Conservation (phyloP, 1,284 basidiomycete species). For the Xerocomus amazonicus region DNA sequence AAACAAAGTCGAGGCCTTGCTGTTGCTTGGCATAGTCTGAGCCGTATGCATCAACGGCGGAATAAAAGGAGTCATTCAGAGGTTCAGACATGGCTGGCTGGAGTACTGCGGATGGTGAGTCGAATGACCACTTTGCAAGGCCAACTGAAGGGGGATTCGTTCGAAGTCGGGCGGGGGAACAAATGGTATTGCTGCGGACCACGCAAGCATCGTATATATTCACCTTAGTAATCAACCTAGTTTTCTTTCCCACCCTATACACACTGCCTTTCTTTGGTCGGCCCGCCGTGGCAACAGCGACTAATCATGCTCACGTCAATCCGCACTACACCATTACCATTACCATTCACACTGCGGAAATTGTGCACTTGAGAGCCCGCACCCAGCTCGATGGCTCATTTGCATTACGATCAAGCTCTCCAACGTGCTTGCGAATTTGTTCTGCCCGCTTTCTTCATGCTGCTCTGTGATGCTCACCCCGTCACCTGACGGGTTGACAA, state of each 20-base stretch:
- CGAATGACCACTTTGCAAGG: conserved; percentile 13
- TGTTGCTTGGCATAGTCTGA: conserved; percentile 37
- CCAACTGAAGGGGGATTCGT: too few species aligned
- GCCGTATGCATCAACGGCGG: conserved; percentile 35
- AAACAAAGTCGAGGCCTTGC: conserved; percentile 60
- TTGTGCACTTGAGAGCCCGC: conserved; percentile 1
- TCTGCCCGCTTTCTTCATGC: conserved; percentile 3
- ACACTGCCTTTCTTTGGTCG: conserved; percentile 26
- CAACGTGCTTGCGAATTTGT: background rate
- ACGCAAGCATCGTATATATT: conserved; percentile 36
- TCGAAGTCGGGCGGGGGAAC: conserved; percentile 9
- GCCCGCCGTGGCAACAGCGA: conserved; percentile 10
- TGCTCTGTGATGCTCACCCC: conserved; percentile 6
- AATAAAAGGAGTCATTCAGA: conserved; percentile 32
- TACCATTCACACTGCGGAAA: conserved; percentile 19
- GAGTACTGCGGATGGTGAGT: conserved; percentile 26
- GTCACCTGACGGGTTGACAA: conserved; percentile 6
- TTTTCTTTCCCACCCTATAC: conserved; percentile 31
- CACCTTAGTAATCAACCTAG: conserved; percentile 33
- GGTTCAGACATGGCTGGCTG: conserved; percentile 30
- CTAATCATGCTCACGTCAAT: conserved; percentile 28
- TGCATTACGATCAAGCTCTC: conserved; percentile 5
- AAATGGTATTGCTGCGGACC: conserved; percentile 30
- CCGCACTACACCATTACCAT: background rate
- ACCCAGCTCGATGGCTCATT: conserved; percentile 1